Percentiles rank a stretch among this genome's conserved stretches.
Conservation (phyloP, 2,329 filamentous ascomycete species). For the Beauveria caledonica region DNA sequence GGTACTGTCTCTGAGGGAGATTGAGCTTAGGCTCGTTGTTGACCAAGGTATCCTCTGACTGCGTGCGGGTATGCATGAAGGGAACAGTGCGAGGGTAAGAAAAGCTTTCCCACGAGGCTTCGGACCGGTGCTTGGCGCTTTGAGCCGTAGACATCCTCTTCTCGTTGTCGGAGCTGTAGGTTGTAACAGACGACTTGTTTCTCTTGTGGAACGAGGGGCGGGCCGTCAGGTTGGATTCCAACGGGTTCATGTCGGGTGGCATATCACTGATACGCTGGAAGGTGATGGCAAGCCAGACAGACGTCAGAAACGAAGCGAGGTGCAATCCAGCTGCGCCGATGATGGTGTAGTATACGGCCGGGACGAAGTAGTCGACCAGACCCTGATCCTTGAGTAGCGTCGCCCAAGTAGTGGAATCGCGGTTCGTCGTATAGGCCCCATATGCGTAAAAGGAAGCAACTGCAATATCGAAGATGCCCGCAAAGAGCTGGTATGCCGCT, state of each 20-base stretch:
- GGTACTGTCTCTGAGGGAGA: constrained; percentile 48
- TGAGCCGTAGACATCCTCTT: constrained; percentile 49
- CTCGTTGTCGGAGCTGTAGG: constrained; percentile 40
- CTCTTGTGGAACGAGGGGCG: constrained; percentile 61
- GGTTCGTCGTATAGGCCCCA: constrained; percentile 38
- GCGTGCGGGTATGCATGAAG: constrained; percentile 69
- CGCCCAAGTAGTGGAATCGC: constrained; percentile 48
- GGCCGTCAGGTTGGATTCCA: constrained; percentile 78
- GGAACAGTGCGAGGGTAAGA: constrained; percentile 53
- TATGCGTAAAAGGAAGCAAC: constrained; percentile 49
- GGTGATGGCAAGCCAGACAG: constrained; percentile 65
- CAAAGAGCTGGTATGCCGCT: constrained; percentile 83
- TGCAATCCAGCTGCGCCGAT: constrained; percentile 60
- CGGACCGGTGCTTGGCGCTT: constrained; percentile 35
- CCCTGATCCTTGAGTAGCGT: constrained; percentile 54
- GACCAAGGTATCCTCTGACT: constrained; percentile 49
- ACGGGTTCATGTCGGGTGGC: constrained; percentile 90
- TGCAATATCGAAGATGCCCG: constrained; percentile 59
- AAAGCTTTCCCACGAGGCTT: constrained; percentile 35
- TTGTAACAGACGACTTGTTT: constrained; percentile 53
- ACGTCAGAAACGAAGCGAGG: constrained; percentile 59
- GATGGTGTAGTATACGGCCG: constrained; percentile 60
- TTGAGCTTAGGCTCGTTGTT: constrained; percentile 47
- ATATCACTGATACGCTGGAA: constrained; percentile 77
- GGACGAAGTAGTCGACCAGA: constrained; percentile 52